Evolutionary conservation across 2,329 filamentous ascomycete genomes (phyloP).

Genomic region (Ophiostoma montium): DNA sequence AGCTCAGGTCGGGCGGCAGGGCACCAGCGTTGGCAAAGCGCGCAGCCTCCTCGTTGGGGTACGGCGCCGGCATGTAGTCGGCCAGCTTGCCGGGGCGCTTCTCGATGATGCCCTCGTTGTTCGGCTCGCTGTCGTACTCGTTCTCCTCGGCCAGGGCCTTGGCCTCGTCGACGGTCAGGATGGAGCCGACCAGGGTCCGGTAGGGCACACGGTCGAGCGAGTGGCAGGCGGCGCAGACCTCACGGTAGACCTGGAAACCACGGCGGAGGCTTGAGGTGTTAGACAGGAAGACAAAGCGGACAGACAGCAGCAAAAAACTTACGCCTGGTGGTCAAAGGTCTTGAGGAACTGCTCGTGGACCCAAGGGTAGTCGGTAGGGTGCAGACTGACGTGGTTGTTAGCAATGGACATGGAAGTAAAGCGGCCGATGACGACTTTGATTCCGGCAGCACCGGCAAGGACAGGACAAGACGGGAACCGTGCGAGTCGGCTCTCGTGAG

Average conservation of each 20-base stretch:
- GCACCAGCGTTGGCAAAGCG: conserved; percentile 98
- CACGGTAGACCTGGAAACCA: conserved; percentile 98
- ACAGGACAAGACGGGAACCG: background rate
- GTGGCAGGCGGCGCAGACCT: conserved; percentile 97
- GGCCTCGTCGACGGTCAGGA: conserved; percentile 95
- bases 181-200: conserved; percentile 74
- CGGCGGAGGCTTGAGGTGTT: conserved; percentile 61
- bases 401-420: conserved; percentile 5
- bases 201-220: conserved; percentile 90
- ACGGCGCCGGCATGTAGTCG: conserved; percentile 86
- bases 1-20: conserved; percentile 87
- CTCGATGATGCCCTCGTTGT: conserved; percentile 95
- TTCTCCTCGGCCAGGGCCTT: conserved; percentile 95
- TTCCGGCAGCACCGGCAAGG: background rate
- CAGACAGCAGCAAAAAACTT: conserved; percentile 36
- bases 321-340: conserved; percentile 95
- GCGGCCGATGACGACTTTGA: background rate
- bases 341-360: conserved; percentile 83
- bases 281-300: conserved; percentile 22
- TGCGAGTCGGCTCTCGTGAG: background rate
- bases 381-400: conserved; percentile 53
- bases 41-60: conserved; percentile 98
- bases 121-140: conserved; percentile 96
- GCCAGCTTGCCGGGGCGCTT: conserved; percentile 98
- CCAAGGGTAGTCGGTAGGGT: conserved; percentile 88